Evolutionary conservation across 2,329 filamentous ascomycete genomes (phyloP).

Genomic region (Sordariomycetes sp.): DNA sequence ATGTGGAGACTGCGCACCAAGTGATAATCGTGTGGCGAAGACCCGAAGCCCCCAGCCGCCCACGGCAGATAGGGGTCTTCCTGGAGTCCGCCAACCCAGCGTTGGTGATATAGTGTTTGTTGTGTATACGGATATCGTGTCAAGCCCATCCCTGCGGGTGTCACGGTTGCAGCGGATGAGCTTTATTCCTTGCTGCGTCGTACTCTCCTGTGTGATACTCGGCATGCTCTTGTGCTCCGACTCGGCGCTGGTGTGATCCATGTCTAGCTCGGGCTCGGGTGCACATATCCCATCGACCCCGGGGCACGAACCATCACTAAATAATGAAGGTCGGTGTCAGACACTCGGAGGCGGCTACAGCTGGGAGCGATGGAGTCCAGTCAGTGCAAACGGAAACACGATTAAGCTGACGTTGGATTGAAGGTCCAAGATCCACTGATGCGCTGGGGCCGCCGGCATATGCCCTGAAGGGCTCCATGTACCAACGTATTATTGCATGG

Average conservation of each 20-base stretch:
- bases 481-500: too few relatives aligned
- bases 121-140: not conserved
- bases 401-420: not conserved
- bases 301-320: not conserved
- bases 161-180: not conserved
- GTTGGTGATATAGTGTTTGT: not conserved
- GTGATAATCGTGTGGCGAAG: not conserved
- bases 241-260: not conserved
- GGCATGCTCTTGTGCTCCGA: not conserved
- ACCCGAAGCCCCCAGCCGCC: not conserved
- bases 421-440: not conserved
- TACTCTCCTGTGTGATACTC: not conserved
- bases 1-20: not conserved
- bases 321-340: not conserved
- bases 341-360: not conserved
- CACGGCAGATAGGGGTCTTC: too few relatives aligned
- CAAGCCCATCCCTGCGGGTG: not conserved
- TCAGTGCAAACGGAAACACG: not conserved
- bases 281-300: not conserved
- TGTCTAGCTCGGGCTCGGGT: not conserved
- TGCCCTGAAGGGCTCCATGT: not conserved
- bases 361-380: not conserved
- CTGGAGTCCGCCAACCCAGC: not conserved
- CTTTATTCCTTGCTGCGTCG: not conserved
- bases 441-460: not conserved